Evolutionary conservation across 176 grass and related monocot genomes (phyloP).

Genomic region (Ananas comosus): DNA sequence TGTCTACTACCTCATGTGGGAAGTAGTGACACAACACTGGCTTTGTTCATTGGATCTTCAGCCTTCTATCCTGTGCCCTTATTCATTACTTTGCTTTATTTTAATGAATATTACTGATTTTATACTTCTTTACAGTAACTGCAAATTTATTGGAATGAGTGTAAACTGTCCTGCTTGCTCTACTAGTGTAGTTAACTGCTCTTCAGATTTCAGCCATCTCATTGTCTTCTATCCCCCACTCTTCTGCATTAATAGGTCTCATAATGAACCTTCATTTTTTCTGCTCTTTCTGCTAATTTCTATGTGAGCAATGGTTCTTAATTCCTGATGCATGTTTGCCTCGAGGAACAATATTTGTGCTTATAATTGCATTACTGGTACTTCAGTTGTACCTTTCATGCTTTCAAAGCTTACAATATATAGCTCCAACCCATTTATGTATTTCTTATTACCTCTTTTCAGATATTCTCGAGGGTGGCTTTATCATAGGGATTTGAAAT

Average conservation of each 20-base stretch:
- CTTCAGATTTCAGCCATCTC: too few species aligned
- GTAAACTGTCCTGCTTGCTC: neutral
- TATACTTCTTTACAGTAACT: neutral
- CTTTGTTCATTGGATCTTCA: neutral
- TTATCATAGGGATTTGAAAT: conserved; percentile 73
- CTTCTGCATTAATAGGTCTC: too few species aligned
- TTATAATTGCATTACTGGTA: neutral
- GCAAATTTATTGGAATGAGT: neutral
- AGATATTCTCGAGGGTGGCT: conserved; percentile 86
- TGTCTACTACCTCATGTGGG: neutral
- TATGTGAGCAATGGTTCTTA: too few species aligned
- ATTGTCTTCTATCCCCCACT: too few species aligned
- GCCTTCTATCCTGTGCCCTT: neutral
- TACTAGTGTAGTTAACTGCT: neutral
- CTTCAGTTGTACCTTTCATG: neutral
- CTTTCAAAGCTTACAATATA: conserved; percentile 10
- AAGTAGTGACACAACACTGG: neutral
- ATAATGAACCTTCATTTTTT: too few species aligned
- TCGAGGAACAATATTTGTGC: too few species aligned
- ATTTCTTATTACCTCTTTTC: neutral
- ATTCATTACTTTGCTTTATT: neutral
- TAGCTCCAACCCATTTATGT: neutral
- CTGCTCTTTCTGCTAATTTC: too few species aligned
- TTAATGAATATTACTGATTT: too few species aligned
- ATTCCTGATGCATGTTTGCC: too few species aligned